Base-by-base conservation (phyloP, 805 yeast genomes). In the Komagataella ulmi region DNA sequence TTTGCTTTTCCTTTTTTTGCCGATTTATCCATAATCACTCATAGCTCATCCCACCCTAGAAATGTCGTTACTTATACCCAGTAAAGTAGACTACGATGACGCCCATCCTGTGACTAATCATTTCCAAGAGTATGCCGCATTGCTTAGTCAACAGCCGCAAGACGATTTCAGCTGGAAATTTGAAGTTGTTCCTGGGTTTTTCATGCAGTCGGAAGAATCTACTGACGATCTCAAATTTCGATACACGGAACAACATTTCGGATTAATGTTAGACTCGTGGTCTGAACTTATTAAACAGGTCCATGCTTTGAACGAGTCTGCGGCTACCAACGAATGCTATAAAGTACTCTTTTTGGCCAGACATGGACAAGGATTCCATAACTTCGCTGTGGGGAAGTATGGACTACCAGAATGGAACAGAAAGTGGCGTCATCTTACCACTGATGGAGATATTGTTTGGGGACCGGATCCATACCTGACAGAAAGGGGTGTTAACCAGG, bases 281-380 rank as follows among this genome's bases (percentile, higher is more conserved):
- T 54, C 55, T 1, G 65, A 64, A 3, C 64, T 75, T 18, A 57
- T 59, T 30, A 45, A 44, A 1, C 64, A 67, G 36, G 51, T 78
- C 30, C 56, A 59, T 1, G 53, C 59, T 8, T 61, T 78, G 55
- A 76, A 76, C 54, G 50, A 52, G 2, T 47, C 57, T 5, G 70
- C 74, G 17, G 53, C 56, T 0, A 57, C 56, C 0, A 70, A 74
- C 54, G 80, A 66, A 46, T 53, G 55, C 43, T 78, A 69, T 61
- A 80, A 79, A 57, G 57, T 80, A 48, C 53, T 80, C 3, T 72
- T 77, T 49, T 68, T 77, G 51, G 82, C 83, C 8, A 71, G 88
- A 60, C 88, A 83, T 57, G 88, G 88, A 5, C 85, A 82, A 61
- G 88, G 88, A 0, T 76, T 65, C 59, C 89, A 83, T 55, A 83